Percentiles rank a stretch among this genome's conserved stretches.
Evolutionary conservation across 371 early-diverging fungal genomes (phyloP).

Genomic region (Umbelopsis sp.): DNA sequence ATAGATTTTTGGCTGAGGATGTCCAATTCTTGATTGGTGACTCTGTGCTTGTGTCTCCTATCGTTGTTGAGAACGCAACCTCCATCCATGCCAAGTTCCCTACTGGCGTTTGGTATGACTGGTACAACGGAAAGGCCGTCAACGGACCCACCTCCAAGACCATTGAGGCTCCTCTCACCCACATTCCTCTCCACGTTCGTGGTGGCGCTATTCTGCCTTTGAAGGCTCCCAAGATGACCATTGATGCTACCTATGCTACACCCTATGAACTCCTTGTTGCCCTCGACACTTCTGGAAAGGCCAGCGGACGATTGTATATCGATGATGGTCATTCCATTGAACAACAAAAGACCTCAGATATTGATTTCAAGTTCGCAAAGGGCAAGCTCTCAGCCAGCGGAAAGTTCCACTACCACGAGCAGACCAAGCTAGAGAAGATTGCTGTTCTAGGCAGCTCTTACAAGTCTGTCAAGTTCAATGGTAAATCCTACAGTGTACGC

Average conservation of each 20-base stretch:
- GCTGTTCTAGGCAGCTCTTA: neutral
- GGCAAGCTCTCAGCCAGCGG: constrained; percentile 34
- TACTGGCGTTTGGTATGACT: constrained; percentile 59
- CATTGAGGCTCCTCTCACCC: constrained; percentile 48
- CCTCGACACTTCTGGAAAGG: constrained; percentile 41
- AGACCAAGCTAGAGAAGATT: constrained; percentile 8
- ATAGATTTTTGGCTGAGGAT: constrained; percentile 28
- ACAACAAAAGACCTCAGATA: constrained; percentile 31
- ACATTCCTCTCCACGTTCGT: constrained; percentile 52
- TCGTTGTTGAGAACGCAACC: constrained; percentile 38
- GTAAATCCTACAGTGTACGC: neutral
- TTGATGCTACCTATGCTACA: constrained; percentile 44
- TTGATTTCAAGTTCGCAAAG: constrained; percentile 32
- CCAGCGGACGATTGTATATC: constrained; percentile 56
- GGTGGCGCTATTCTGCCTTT: constrained; percentile 54
- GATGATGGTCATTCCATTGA: constrained; percentile 62
- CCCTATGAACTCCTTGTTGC: constrained; percentile 55
- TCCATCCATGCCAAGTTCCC: constrained; percentile 62
- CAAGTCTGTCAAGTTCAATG: neutral
- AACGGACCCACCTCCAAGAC: constrained; percentile 19
- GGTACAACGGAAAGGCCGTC: constrained; percentile 32
- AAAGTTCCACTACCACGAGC: constrained; percentile 32
- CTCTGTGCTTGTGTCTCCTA: constrained; percentile 64
- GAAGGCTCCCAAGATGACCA: constrained; percentile 52
- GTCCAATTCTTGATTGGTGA: constrained; percentile 42